phyloP scores from a whole-genome alignment of 2,329 filamentous ascomycete species.

The Hymenoscyphus occultus region DNA sequence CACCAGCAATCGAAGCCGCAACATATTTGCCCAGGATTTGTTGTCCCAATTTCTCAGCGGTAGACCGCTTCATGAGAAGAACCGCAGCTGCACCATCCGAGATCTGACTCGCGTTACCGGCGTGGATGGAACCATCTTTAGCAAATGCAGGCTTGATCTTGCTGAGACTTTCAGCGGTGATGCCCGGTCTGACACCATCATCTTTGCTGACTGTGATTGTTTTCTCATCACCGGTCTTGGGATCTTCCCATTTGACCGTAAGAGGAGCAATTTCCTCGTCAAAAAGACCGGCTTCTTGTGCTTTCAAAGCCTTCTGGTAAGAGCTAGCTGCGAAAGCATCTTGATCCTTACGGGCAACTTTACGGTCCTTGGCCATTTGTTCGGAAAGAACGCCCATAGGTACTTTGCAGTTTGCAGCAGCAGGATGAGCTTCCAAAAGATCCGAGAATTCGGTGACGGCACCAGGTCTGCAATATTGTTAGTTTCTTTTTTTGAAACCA shows the following conservation, averaged over 20 bases:
- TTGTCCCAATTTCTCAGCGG: slow-evolving; percentile 84
- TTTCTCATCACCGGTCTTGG: slow-evolving; percentile 83
- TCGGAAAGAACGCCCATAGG: slow-evolving; percentile 94
- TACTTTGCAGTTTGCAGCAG: slow-evolving; percentile 94
- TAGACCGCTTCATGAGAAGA: slow-evolving; percentile 90
- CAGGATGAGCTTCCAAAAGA: slow-evolving; percentile 73
- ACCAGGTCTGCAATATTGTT: slow-evolving; percentile 52
- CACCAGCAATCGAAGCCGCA: slow-evolving; percentile 78
- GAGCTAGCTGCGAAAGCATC: slow-evolving; percentile 93
- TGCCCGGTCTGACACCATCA: slow-evolving; percentile 80
- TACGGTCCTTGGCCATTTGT: slow-evolving; percentile 85
- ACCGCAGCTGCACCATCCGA: slow-evolving; percentile 95
- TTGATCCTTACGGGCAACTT: slow-evolving; percentile 68
- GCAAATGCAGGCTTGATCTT: slow-evolving; percentile 91
- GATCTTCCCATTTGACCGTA: slow-evolving; percentile 83
- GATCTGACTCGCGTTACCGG: slow-evolving; percentile 93
- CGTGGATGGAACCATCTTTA: slow-evolving; percentile 91
- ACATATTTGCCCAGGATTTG: slow-evolving; percentile 91
- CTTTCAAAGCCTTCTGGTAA: slow-evolving; percentile 84
- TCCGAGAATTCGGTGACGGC: slow-evolving; percentile 94
- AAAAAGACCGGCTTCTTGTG: slow-evolving; percentile 87
- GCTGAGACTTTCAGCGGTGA: slow-evolving; percentile 81
- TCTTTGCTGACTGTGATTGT: slow-evolving; percentile 80
- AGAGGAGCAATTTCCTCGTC: slow-evolving; percentile 86
- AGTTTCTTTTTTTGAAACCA: slow-evolving; percentile 4